A percentile compares a stretch with the other conserved stretches of the same genome.
These are phyloP conservation scores for Sporisorium iseilematis-ciliati DNA, from an alignment of 1,284 basidiomycete genomes.

Conservation along the genomic window DNA sequence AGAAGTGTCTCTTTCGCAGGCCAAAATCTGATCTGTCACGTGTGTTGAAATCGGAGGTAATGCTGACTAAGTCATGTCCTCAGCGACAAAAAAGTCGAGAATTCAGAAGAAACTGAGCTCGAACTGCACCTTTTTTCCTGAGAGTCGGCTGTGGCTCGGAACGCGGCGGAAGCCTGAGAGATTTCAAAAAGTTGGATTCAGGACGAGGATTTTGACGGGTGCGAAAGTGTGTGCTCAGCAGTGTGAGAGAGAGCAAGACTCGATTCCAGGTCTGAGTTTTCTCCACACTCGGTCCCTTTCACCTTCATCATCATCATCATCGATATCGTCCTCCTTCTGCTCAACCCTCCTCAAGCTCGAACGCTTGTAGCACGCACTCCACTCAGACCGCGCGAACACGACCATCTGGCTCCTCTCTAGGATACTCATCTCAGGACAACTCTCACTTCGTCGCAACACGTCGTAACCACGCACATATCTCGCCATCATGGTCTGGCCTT, in stretches of 20 bases:
- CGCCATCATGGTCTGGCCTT: slow-evolving; percentile 52
- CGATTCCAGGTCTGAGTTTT: background rate
- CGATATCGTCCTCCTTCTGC: background rate
- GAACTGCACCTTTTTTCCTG: background rate
- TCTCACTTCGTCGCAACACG: slow-evolving; percentile 7
- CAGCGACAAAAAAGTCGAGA: slow-evolving; percentile 24
- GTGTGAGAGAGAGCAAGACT: slow-evolving; percentile 2
- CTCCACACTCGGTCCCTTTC: slow-evolving; percentile 3
- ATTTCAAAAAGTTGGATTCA: slow-evolving; percentile 8
- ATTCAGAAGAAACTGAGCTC: slow-evolving; percentile 33
- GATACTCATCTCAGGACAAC: background rate
- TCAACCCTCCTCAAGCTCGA: background rate
- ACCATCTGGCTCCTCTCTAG: background rate
- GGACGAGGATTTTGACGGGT: slow-evolving; percentile 15
- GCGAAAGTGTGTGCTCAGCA: slow-evolving; percentile 18
- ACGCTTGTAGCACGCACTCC: background rate
- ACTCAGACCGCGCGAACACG: background rate
- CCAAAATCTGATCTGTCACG: slow-evolving; percentile 38
- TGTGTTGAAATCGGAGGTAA: background rate
- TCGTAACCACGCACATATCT: background rate
- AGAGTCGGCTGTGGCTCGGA: slow-evolving; percentile 20
- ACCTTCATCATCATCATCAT: background rate
- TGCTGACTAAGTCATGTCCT: slow-evolving; percentile 33
- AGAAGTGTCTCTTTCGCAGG: background rate
- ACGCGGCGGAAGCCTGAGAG: slow-evolving; percentile 31